Percentiles rank a stretch among this genome's conserved stretches.
Evolutionary conservation across 306 rosid species (phyloP).

Genomic region (Astragalus membranaceus): DNA sequence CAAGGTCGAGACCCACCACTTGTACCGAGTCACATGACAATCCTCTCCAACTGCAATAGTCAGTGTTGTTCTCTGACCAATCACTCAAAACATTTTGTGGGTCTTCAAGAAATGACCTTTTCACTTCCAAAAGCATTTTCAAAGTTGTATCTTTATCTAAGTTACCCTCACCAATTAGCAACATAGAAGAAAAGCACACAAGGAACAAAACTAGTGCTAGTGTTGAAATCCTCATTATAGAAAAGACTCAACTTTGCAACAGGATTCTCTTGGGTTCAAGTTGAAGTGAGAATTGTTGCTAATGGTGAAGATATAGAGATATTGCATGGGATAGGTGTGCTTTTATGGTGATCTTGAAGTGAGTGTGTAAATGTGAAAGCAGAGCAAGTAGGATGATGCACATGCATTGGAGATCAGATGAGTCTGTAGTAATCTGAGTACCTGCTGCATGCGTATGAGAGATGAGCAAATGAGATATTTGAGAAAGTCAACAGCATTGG

Average conservation of each 20-base stretch:
- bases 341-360: slow-evolving; percentile 6
- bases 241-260: neutral
- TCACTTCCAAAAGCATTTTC: slow-evolving; percentile 63
- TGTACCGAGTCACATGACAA: slow-evolving; percentile 42
- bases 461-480: neutral
- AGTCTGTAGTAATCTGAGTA: neutral
- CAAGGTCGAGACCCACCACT: slow-evolving; percentile 66
- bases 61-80: slow-evolving; percentile 53
- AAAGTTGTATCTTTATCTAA: slow-evolving; percentile 34
- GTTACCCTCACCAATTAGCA: slow-evolving; percentile 21
- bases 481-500: slow-evolving; percentile 17
- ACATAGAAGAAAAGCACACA: slow-evolving; percentile 16
- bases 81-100: slow-evolving; percentile 52
- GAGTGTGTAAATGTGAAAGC: slow-evolving; percentile 3
- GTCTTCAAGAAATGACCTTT: slow-evolving; percentile 52
- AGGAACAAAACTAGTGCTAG: slow-evolving; percentile 10
- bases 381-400: slow-evolving; percentile 21
- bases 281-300: no score
- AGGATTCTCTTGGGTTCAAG: neutral
- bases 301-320: neutral
- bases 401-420: slow-evolving; percentile 31
- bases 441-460: slow-evolving; percentile 8
- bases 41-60: slow-evolving; percentile 77
- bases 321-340: neutral
- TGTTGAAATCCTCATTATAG: slow-evolving; percentile 10